Base-by-base conservation (phyloP, 306 rosid genomes). In the Geum urbanum region DNA sequence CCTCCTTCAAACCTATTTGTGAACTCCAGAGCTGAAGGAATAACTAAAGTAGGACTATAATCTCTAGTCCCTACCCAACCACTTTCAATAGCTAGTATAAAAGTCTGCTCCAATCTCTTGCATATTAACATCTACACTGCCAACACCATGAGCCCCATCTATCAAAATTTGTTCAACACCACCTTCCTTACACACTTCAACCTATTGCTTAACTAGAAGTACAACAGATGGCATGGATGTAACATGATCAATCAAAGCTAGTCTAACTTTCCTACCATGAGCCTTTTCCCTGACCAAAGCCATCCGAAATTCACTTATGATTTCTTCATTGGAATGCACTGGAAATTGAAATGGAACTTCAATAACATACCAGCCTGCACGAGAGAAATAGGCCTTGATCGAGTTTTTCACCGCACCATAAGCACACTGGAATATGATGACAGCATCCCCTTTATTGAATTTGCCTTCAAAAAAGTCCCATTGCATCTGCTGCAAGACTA, bases 1-100 rank as follows among this genome's bases (percentile, higher is more conserved):
- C 96, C 92, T 0, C 83, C 88, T 78, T 92, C 90, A 37, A 92
- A 92, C 78, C 95, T 75, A 52, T 80, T 79, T 4, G 86, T 75
- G 51, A 89, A 92, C 12, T 92, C 92, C 76, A 89, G 40, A 70
- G 45, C 96, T 0, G 74, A 73, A 14, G 95, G 95, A 73, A 92
- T 86, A 56, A 92, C 98, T 79, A 92, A 71, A n/a, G 85, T 88
- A n/a, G 98, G 63, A 79, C 95, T 92, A 47, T 92, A 92, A 71
- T 92, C 98, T 72, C 96, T 84, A 0, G 98, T 92, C 62, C 98
- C 98, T 81, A 89, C 79, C 95, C 95, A 92, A 77, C 91, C 79
- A 79, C 95, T 87, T 80, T 92, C 98, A 54, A 72, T 63, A 41
- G 95, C 95, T 89, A 3, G 97, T 89, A 15, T 89, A 89, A 63